These are phyloP conservation scores for Cercophora newfieldiana DNA, from an alignment of 495 filamentous ascomycete species.

Conservation along the genomic window DNA sequence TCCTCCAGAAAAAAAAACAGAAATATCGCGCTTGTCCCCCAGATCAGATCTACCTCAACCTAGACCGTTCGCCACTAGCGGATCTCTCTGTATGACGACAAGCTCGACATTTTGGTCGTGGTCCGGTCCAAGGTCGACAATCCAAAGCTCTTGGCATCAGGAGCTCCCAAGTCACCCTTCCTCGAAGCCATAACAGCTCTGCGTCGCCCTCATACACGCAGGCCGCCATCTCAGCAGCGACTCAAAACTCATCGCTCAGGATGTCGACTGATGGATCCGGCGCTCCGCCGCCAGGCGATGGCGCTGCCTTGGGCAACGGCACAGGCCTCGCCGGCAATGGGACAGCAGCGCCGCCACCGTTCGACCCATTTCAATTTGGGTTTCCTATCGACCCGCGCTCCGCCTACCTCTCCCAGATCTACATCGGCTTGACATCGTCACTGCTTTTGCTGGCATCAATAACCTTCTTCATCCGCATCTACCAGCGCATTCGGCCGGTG, in stretches of 20 bases:
- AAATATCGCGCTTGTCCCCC: background rate
- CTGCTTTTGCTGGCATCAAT: constrained; percentile 23
- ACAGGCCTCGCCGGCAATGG: background rate
- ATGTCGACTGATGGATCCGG: background rate
- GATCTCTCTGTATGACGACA: background rate
- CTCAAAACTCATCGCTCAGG: background rate
- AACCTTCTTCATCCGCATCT: constrained; percentile 26
- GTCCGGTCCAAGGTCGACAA: background rate
- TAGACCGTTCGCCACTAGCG: background rate
- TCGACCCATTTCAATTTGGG: background rate
- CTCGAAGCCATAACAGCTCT: background rate
- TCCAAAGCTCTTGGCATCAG: background rate
- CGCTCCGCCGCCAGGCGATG: background rate
- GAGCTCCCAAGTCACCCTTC: background rate
- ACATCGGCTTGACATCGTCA: constrained; percentile 22
- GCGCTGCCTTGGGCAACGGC: background rate
- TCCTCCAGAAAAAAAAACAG: background rate
- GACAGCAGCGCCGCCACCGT: too few species aligned
- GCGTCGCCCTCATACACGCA: too few species aligned
- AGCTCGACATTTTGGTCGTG: background rate
- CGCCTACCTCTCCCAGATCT: constrained; percentile 24
- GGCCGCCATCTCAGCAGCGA: background rate
- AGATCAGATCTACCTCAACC: background rate
- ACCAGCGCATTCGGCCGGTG: constrained; percentile 27
- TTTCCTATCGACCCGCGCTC: background rate